phyloP scores from a whole-genome alignment of 1,284 basidiomycete species.

The Pascua guehoae region DNA sequence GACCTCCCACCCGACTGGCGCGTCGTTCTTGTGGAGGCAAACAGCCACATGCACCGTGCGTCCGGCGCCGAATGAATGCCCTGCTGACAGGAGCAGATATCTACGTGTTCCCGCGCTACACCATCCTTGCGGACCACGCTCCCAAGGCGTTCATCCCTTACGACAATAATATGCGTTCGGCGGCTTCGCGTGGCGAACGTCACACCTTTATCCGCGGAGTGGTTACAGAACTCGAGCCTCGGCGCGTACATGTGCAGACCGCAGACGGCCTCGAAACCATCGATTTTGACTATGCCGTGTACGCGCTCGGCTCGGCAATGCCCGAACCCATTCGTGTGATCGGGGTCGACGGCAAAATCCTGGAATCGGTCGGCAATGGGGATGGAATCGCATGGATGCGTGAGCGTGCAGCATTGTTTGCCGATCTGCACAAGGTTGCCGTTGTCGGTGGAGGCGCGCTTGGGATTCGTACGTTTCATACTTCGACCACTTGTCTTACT shows the following conservation, averaged over 20 bases:
- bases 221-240: too few relatives aligned
- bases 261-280: too few relatives aligned
- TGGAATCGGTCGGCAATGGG: too few relatives aligned
- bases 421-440: constrained; percentile 32
- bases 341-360: constrained; percentile 22
- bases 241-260: too few relatives aligned
- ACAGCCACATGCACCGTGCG: constrained; percentile 55
- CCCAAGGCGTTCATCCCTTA: constrained; percentile 64
- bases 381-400: constrained; percentile 19
- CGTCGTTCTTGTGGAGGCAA: constrained; percentile 64
- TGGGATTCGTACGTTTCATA: constrained; percentile 35
- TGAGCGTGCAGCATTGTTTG: not conserved
- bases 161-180: not conserved
- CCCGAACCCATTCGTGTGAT: constrained; percentile 46
- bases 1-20: constrained; percentile 60
- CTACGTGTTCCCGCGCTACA: constrained; percentile 53
- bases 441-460: constrained; percentile 53
- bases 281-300: constrained; percentile 50
- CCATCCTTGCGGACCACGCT: constrained; percentile 49
- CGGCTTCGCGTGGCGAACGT: too few relatives aligned
- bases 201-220: too few relatives aligned
- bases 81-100: constrained; percentile 38
- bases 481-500: too few relatives aligned
- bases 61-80: constrained; percentile 19
- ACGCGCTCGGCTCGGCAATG: constrained; percentile 45